Evolutionary conservation across 768 basidiomycete genomes (phyloP).

Genomic region (Kwoniella sp.): DNA sequence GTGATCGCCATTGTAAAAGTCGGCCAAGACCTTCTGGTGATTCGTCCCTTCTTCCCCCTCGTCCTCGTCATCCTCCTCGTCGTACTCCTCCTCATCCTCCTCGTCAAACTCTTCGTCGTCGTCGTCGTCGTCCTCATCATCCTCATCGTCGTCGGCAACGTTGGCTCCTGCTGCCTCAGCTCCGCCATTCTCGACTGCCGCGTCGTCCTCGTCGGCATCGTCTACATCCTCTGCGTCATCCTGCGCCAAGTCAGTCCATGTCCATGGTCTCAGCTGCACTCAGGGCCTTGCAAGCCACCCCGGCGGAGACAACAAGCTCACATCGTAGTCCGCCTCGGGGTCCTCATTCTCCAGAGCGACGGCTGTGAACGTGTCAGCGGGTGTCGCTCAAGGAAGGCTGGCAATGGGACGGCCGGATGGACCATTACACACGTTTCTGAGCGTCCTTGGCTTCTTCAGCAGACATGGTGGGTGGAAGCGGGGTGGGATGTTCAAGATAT

Average conservation of each 20-base stretch:
- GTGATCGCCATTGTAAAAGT: neutral
- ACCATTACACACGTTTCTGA: slow-evolving; percentile 10
- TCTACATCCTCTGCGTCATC: neutral
- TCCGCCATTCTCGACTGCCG: neutral
- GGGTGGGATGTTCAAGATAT: too few relatives aligned
- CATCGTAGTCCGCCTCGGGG: slow-evolving; percentile 3
- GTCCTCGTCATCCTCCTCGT: slow-evolving; percentile 9
- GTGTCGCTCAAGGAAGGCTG: neutral
- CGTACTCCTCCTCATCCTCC: slow-evolving; percentile 11
- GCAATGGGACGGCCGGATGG: neutral
- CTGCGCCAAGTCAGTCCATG: neutral
- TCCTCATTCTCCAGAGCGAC: slow-evolving; percentile 8
- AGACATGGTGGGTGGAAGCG: slow-evolving; percentile 9
- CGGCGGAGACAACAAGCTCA: neutral
- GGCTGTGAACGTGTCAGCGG: neutral
- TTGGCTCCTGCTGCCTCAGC: neutral
- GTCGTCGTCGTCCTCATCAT: neutral
- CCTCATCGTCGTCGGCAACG: neutral
- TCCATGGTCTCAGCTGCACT: neutral
- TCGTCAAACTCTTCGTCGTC: neutral
- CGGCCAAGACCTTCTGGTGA: neutral
- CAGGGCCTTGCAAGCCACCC: neutral
- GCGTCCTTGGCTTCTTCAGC: slow-evolving; percentile 16
- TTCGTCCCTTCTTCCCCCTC: slow-evolving; percentile 5
- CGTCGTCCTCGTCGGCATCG: neutral